phyloP scores from a whole-genome alignment of 2,329 filamentous ascomycete species.

The Metarhizium anisopliae region DNA sequence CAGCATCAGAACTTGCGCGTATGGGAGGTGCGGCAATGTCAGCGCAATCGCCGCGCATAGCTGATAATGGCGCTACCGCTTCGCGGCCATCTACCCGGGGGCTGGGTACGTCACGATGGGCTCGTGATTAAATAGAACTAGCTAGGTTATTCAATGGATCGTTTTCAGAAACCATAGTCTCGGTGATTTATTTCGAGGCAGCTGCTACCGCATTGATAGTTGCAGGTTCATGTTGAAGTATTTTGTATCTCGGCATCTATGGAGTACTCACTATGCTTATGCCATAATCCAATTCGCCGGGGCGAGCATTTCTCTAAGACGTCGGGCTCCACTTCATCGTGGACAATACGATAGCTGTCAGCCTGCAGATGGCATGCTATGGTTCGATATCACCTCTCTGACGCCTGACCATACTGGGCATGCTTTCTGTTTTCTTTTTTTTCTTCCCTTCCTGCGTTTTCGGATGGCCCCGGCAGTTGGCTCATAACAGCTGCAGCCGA shows the following conservation, averaged over 20 bases:
- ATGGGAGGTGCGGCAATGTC: neutral
- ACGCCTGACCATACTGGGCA: neutral
- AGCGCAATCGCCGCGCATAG: neutral
- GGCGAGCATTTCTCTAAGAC: neutral
- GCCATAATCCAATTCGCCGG: too few species aligned
- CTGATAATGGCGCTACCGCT: neutral
- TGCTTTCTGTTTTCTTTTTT: neutral
- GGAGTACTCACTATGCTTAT: too few species aligned
- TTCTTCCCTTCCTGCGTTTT: too few species aligned
- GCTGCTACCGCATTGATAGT: too few species aligned
- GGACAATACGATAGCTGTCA: too few species aligned
- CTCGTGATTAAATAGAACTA: slow-evolving; percentile 1
- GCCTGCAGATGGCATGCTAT: too few species aligned
- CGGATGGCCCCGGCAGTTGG: neutral
- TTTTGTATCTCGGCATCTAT: too few species aligned
- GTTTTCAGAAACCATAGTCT: neutral
- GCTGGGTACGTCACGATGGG: slow-evolving; percentile 12
- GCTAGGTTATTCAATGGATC: neutral
- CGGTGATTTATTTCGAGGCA: neutral
- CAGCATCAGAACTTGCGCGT: neutral
- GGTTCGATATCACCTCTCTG: neutral
- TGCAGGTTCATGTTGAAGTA: too few species aligned
- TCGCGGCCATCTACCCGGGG: neutral
- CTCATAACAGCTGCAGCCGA: neutral
- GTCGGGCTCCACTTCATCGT: neutral